Base-by-base conservation (phyloP, 345 rosid genomes). In the Dipteronia sinensis region DNA sequence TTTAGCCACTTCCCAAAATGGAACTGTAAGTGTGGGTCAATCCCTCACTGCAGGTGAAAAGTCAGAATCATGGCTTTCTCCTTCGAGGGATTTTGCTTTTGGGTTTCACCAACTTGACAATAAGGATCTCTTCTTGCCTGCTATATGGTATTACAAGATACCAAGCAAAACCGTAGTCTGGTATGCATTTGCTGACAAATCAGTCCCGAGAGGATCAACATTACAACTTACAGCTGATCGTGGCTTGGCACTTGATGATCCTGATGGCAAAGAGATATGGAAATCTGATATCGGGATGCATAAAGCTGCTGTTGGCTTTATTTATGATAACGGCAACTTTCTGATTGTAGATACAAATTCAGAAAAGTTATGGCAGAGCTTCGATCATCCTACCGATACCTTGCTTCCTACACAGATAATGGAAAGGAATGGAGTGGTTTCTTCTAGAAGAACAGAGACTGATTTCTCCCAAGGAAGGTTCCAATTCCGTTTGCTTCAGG, bases 401-500 rank as follows among this genome's bases (percentile, higher is more conserved):
- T 25, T 87, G 71, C 65, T 85, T 59, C 90, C 88, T 55, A 67
- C 77, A 1, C 90, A 87, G 58, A 40, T 7, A 12, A 23, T 87
- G 71, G 65, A 69, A 20, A 76, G 16, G 10, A 25, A 11, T 2
- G 74, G 61, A 1, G 3, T 6, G 38, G 82, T 85, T 19, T 83
- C 77, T 44, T 79, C 88, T 58, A 62, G 79, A 19, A 72, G 44
- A 47, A 68, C 74, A 8, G 76, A 38, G 34, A 75, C 65, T 65
- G 79, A 83, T 80, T 87, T 81, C 79, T 79, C 87, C 16, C 40
- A 10, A 13, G 90, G 90, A 56, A 85, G 83, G 76, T 87, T 83
- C 64, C 83, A 79, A 40, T 74, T 87, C 19, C 77, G 72, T 10
- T 66, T 83, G 29, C 77, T 34, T 7, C 0, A 0, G 16, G 81